Evolutionary conservation across 306 rosid genomes (phyloP), one percentile per base, ranked within the genome.

Genomic region (Rosa persica): DNA sequence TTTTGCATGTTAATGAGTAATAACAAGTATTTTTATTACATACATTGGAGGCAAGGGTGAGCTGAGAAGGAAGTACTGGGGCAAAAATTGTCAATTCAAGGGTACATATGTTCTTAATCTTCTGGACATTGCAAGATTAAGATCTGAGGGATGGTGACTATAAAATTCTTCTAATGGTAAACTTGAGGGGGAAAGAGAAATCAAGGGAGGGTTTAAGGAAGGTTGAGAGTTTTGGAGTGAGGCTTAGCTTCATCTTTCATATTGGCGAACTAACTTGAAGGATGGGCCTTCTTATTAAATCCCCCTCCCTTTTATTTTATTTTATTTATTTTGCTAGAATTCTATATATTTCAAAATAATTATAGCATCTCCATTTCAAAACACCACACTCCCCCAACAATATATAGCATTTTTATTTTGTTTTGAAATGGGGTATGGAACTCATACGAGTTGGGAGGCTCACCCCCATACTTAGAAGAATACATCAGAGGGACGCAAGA

Each of bases 191-290:
- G n/a, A n/a, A n/a, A n/a, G n/a, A n/a, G n/a, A n/a, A n/a, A n/a
- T n/a, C n/a, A n/a, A 71, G 67, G 25, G 83, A 64, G 16, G 82
- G 87, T 38, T 69, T 84, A 9, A 86, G 69, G 5, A 83, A 69
- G 23, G 27, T 15, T 12, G 86, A 69, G 84, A 82, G 80, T 30
- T 52, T 75, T 49, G 83, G 65, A n/a, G 46, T 47, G 64, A 89
- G 67, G 69, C 87, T 74, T 36, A 86, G 79, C 83, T 79, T 92
- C 97, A 91, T 90, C 72, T 82, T 74, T 73, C 27, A 25, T 47
- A 40, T 12, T 73, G 46, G 47, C 65, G 72, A 72, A 30, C 38
- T 46, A 70, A 46, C 2, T 13, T 5, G 39, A 15, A 49, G 34
- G 34, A 30, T 30, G 34, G 34, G 34, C 34, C n/a, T 30, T 30